Percentiles rank a stretch among this genome's conserved stretches.
Conservation (phyloP, 805 yeast species). For the Wickerhamiella galacta region DNA sequence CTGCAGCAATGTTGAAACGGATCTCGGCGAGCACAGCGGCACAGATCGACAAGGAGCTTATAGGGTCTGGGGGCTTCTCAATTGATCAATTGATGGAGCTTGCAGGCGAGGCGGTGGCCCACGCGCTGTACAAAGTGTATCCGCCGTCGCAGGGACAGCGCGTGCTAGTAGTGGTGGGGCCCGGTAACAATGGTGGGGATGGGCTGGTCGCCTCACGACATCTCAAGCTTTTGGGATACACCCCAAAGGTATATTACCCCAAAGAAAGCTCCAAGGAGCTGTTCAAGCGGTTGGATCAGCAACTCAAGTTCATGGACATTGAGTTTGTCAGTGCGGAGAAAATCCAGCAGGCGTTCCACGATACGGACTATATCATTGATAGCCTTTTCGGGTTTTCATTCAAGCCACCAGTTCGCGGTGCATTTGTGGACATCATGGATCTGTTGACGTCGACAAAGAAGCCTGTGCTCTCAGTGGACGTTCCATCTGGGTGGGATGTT, state of each 20-base stretch:
- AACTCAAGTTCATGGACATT: constrained; percentile 48
- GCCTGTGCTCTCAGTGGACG: constrained; percentile 69
- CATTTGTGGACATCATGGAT: constrained; percentile 40
- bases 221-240: constrained; percentile 59
- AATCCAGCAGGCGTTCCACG: constrained; percentile 22
- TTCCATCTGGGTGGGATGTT: constrained; percentile 97
- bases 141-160: constrained; percentile 34
- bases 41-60: constrained; percentile 64
- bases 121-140: constrained; percentile 52
- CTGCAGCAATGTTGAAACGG: no score
- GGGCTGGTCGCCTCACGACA: constrained; percentile 94
- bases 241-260: constrained; percentile 69
- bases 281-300: constrained; percentile 45
- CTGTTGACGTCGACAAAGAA: constrained; percentile 25
- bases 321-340: constrained; percentile 28
- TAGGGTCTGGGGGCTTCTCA: constrained; percentile 70
- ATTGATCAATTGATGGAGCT: constrained; percentile 88
- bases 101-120: constrained; percentile 90
- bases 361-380: constrained; percentile 46
- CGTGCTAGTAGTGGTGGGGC: constrained; percentile 70
- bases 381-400: constrained; percentile 89
- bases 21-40: constrained; percentile 39
- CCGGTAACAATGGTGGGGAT: constrained; percentile 93
- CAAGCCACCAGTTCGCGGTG: constrained; percentile 70
- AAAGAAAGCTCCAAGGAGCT: constrained; percentile 42